Percentiles rank a stretch among this genome's conserved stretches.
These are phyloP conservation scores for Pleurotus giganteus DNA, from an alignment of 768 basidiomycete genomes.

Conservation along the genomic window DNA sequence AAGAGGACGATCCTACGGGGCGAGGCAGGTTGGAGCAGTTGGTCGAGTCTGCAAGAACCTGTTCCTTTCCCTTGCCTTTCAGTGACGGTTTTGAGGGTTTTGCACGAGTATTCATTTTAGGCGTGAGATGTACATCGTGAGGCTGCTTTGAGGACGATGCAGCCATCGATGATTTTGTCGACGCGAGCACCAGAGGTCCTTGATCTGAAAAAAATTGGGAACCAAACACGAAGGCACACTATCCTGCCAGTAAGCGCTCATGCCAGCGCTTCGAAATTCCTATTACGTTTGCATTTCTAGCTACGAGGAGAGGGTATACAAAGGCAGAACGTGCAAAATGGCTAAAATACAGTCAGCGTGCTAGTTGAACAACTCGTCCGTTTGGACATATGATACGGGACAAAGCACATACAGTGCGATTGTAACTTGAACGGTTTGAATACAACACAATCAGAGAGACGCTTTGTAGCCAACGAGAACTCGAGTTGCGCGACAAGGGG, in stretches of 20 bases:
- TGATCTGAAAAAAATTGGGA: constrained; percentile 6
- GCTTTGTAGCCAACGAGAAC: constrained; percentile 61
- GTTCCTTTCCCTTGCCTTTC: constrained; percentile 51
- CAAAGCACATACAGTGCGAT: not conserved
- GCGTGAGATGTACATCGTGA: constrained; percentile 31
- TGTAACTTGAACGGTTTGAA: too few relatives aligned
- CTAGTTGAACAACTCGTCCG: not conserved
- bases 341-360: constrained; percentile 6
- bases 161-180: constrained; percentile 34
- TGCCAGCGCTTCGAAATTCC: not conserved
- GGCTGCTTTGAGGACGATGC: constrained; percentile 41
- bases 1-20: constrained; percentile 30
- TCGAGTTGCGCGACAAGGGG: constrained; percentile 58
- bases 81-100: constrained; percentile 28
- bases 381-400: not conserved
- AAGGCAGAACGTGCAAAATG: constrained; percentile 17
- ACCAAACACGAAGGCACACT: not conserved
- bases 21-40: constrained; percentile 21
- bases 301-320: not conserved
- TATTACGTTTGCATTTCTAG: not conserved
- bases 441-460: constrained; percentile 13
- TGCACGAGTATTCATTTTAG: constrained; percentile 20
- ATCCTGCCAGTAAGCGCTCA: not conserved
- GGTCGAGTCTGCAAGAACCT: constrained; percentile 20
- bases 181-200: constrained; percentile 13